Percentiles rank a stretch among this genome's conserved stretches.
Conservation (phyloP, 805 yeast species). For the Candida qinlingensis region DNA sequence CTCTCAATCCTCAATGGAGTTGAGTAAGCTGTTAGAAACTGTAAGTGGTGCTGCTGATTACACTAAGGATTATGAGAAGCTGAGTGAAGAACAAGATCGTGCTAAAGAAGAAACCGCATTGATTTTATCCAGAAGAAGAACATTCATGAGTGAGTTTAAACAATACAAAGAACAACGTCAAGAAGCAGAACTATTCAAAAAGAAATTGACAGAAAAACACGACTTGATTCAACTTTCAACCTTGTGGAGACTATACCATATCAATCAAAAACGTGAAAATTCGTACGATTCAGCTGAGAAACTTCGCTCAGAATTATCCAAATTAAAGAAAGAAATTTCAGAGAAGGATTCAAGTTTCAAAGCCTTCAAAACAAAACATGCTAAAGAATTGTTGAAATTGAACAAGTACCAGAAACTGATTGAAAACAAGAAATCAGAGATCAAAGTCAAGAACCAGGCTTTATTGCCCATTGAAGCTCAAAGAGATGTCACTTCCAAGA, state of each 20-base stretch:
- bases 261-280: conserved; percentile 34
- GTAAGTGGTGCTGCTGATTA: conserved; percentile 77
- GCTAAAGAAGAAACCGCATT: conserved; percentile 61
- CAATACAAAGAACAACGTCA: conserved; percentile 71
- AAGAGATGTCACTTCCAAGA: conserved; percentile 41
- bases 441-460: conserved; percentile 40
- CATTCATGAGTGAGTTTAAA: conserved; percentile 65
- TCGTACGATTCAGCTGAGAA: conserved; percentile 23
- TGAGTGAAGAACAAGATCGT: conserved; percentile 58
- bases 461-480: conserved; percentile 61
- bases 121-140: conserved; percentile 63
- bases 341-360: conserved; percentile 34
- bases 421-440: conserved; percentile 29
- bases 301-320: conserved; percentile 25
- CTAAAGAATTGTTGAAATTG: conserved; percentile 40
- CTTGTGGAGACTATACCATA: conserved; percentile 62
- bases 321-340: conserved; percentile 30
- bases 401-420: conserved; percentile 37
- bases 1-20: conserved; percentile 71
- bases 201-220: conserved; percentile 44
- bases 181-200: conserved; percentile 65
- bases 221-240: conserved; percentile 43
- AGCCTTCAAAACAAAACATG: conserved; percentile 35
- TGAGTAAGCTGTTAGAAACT: conserved; percentile 70
- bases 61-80: conserved; percentile 57